Conservation (phyloP, 2,329 filamentous ascomycete species). For the Fusarium domesticum region DNA sequence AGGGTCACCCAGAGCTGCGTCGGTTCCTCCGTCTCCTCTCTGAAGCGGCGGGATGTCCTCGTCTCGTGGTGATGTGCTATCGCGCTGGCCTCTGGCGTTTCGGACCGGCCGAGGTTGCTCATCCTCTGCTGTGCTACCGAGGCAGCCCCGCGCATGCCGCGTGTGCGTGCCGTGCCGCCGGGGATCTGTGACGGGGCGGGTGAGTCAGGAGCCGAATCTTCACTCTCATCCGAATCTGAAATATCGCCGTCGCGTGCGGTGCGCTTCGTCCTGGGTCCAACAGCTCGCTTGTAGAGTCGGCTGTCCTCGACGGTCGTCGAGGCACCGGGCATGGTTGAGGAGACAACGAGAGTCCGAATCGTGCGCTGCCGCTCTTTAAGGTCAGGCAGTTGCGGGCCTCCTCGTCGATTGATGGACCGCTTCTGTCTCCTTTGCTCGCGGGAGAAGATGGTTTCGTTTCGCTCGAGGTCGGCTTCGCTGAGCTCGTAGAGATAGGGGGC, state of each 20-base stretch:
- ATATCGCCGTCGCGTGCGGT: slow-evolving; percentile 60
- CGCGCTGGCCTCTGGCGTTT: slow-evolving; percentile 75
- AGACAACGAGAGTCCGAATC: slow-evolving; percentile 87
- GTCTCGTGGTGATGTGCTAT: slow-evolving; percentile 66
- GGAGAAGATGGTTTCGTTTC: slow-evolving; percentile 88
- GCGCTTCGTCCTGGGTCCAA: slow-evolving; percentile 58
- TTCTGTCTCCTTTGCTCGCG: slow-evolving; percentile 93
- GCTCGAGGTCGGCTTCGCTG: slow-evolving; percentile 83
- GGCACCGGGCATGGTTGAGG: slow-evolving; percentile 85
- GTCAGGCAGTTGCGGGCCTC: slow-evolving; percentile 90
- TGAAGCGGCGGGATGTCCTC: slow-evolving; percentile 60
- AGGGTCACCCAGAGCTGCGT: slow-evolving; percentile 71
- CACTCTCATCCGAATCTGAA: slow-evolving; percentile 88
- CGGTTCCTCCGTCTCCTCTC: slow-evolving; percentile 79
- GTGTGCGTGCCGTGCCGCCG: slow-evolving; percentile 76
- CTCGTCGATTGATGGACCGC: slow-evolving; percentile 87
- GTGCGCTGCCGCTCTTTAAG: slow-evolving; percentile 92
- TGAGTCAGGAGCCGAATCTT: slow-evolving; percentile 84
- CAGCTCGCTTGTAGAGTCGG: slow-evolving; percentile 77
- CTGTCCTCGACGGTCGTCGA: slow-evolving; percentile 78
- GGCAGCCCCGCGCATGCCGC: slow-evolving; percentile 85
- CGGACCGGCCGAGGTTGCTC: slow-evolving; percentile 76
- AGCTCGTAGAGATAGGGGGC: slow-evolving; percentile 92
- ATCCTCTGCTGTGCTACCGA: slow-evolving; percentile 84
- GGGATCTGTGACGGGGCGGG: slow-evolving; percentile 70